Evolutionary conservation across 116 monocot species (phyloP).

Genomic region (Posidonia oceanica): DNA sequence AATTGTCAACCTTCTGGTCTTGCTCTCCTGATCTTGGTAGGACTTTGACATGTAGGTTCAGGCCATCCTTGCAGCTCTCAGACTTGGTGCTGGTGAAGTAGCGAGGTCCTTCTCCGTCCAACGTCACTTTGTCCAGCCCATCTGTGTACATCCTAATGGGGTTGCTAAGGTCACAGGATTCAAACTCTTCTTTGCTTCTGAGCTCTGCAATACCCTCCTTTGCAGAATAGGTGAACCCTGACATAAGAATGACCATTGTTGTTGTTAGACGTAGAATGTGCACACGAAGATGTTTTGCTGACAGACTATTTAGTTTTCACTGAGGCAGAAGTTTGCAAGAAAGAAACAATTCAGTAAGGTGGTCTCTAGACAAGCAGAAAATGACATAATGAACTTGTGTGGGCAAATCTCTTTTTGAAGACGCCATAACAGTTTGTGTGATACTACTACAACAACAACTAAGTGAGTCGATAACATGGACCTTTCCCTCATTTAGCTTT

Average conservation of each 20-base stretch:
- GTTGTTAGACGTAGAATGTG: neutral
- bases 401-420: too few relatives aligned
- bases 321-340: too few relatives aligned
- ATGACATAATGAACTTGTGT: too few relatives aligned
- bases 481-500: too few relatives aligned
- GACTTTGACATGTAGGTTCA: conserved; percentile 36
- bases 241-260: neutral
- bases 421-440: too few relatives aligned
- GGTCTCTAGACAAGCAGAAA: too few relatives aligned
- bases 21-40: neutral
- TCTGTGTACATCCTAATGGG: conserved; percentile 36
- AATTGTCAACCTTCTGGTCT: neutral
- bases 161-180: conserved; percentile 29
- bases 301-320: too few relatives aligned
- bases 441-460: too few relatives aligned
- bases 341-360: too few relatives aligned
- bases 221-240: conserved; percentile 38
- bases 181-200: conserved; percentile 24
- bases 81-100: conserved; percentile 29
- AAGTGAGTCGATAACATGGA: too few relatives aligned
- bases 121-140: conserved; percentile 19
- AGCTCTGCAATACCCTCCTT: conserved; percentile 22
- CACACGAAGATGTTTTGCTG: neutral
- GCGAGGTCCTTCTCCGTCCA: conserved; percentile 27
- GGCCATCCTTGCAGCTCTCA: conserved; percentile 29